Percentiles rank a stretch among this genome's conserved stretches.
Evolutionary conservation across 208 protist species (phyloP).

Genomic region (Crithidia sp.): DNA sequence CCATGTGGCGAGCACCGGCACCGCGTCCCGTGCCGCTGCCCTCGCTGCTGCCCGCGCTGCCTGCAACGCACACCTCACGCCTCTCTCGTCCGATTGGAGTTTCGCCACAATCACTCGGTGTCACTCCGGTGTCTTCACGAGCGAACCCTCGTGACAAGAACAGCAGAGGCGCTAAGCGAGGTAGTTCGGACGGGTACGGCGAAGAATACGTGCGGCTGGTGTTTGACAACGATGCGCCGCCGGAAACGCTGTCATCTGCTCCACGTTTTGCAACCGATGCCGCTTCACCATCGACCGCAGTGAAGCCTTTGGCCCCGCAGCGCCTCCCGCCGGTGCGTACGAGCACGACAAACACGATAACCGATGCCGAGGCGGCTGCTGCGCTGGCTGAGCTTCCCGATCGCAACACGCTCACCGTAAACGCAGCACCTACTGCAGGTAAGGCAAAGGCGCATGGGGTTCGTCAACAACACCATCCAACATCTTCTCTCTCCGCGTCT

Average conservation of each 20-base stretch:
- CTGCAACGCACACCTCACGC: neutral
- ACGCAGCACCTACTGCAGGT: neutral
- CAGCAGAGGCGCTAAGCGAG: neutral
- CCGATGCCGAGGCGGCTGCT: slow-evolving; percentile 1
- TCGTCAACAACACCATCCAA: neutral
- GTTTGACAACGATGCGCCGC: neutral
- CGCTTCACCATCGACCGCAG: neutral
- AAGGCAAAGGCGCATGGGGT: too few relatives aligned
- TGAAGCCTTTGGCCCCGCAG: neutral
- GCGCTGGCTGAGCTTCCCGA: slow-evolving; percentile 6
- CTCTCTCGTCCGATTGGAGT: neutral
- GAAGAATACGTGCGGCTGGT: slow-evolving; percentile 16
- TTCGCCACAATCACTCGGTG: neutral
- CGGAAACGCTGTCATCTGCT: neutral
- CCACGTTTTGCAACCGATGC: neutral
- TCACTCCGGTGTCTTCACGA: neutral
- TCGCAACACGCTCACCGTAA: neutral
- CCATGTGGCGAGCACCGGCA: slow-evolving; percentile 22
- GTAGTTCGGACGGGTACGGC: slow-evolving; percentile 6
- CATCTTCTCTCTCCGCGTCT: neutral
- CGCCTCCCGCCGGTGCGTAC: neutral
- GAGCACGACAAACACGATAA: slow-evolving; percentile 5
- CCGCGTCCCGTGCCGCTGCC: slow-evolving; percentile 14
- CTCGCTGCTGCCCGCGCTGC: neutral
- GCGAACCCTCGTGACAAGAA: neutral